Percentiles rank a stretch among this genome's conserved stretches.
Evolutionary conservation across 306 rosid species (phyloP).

Genomic region (Cicer judaicum): DNA sequence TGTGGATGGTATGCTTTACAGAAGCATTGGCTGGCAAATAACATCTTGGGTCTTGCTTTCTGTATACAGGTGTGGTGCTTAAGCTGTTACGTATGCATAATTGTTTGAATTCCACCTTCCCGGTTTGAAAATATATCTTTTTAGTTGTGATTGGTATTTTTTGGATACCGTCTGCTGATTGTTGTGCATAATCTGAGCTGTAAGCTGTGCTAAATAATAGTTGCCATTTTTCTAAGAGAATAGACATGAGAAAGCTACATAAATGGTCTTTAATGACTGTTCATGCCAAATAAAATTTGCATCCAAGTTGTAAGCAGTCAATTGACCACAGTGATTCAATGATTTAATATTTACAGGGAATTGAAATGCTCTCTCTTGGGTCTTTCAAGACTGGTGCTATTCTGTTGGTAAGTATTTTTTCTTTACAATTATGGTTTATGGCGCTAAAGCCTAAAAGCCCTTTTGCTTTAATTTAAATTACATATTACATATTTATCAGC

Average conservation of each 20-base stretch:
- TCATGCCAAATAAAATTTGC: slow-evolving; percentile 5
- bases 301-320: neutral
- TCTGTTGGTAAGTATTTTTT: slow-evolving; percentile 72
- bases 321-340: slow-evolving; percentile 18
- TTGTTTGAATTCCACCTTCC: slow-evolving; percentile 14
- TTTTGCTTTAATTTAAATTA: neutral
- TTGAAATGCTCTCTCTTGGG: slow-evolving; percentile 99
- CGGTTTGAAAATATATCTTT: slow-evolving; percentile 1
- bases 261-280: slow-evolving; percentile 20
- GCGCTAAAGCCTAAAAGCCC: neutral
- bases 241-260: slow-evolving; percentile 13
- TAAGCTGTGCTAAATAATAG: neutral
- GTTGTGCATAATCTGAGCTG: slow-evolving; percentile 15
- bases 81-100: neutral
- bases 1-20: slow-evolving; percentile 84
- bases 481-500: slow-evolving; percentile 7
- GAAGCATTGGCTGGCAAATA: slow-evolving; percentile 96
- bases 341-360: slow-evolving; percentile 70
- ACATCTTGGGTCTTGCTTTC: slow-evolving; percentile 79
- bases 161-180: slow-evolving; percentile 5
- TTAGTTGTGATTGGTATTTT: slow-evolving; percentile 19
- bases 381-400: slow-evolving; percentile 99
- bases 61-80: slow-evolving; percentile 75
- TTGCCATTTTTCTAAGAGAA: slow-evolving; percentile 8
- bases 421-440: slow-evolving; percentile 6